These are phyloP conservation scores for Opeltia flavorubescens DNA, from an alignment of 495 filamentous ascomycete genomes.

Conservation along the genomic window DNA sequence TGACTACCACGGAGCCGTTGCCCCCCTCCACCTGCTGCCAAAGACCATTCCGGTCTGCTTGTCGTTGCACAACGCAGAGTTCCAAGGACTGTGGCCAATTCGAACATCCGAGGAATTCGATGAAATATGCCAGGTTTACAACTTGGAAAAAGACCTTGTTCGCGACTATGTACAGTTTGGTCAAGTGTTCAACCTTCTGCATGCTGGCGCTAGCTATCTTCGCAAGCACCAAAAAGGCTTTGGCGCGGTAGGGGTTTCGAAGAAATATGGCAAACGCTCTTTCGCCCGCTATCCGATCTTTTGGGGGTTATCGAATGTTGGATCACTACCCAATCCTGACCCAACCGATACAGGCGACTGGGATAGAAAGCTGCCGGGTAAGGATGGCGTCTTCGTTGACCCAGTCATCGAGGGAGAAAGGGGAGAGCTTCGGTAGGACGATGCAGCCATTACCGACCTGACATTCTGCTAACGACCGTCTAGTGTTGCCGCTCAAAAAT, in stretches of 20 bases:
- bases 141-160: conserved; percentile 34
- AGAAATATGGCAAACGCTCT: conserved; percentile 62
- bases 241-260: conserved; percentile 60
- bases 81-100: conserved; percentile 59
- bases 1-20: conserved; percentile 64
- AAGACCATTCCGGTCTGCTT: conserved; percentile 45
- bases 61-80: conserved; percentile 51
- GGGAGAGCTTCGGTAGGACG: conserved; percentile 18
- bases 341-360: conserved; percentile 59
- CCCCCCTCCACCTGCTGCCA: conserved; percentile 56
- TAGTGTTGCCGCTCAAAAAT: conserved; percentile 53
- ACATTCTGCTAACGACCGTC: neutral
- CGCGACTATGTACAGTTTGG: conserved; percentile 51
- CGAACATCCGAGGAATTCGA: conserved; percentile 41
- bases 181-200: conserved; percentile 57
- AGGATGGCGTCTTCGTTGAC: conserved; percentile 29
- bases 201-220: conserved; percentile 61
- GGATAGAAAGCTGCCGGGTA: conserved; percentile 40
- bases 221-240: conserved; percentile 62
- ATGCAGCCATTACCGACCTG: neutral
- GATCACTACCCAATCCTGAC: conserved; percentile 60
- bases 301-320: conserved; percentile 59
- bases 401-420: conserved; percentile 40
- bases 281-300: conserved; percentile 67
- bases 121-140: conserved; percentile 62